Conservation (phyloP, 2,329 filamentous ascomycete species). For the Ophiostoma angusticollis region DNA sequence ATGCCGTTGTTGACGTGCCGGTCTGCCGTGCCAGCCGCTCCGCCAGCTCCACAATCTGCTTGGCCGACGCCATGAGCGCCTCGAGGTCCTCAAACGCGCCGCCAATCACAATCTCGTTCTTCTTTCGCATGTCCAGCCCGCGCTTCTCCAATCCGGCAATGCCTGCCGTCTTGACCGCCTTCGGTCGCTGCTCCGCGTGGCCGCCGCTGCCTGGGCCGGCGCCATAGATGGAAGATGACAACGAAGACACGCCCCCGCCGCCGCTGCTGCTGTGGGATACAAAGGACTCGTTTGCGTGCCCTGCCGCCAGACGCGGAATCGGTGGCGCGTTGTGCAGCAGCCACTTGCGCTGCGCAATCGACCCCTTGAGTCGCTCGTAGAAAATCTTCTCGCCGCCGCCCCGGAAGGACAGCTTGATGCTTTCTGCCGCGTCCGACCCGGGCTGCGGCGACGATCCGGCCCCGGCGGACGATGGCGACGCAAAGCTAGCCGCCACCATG, state of each 20-base stretch:
- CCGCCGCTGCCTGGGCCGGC: slow-evolving; percentile 13
- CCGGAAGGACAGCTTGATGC: slow-evolving; percentile 85
- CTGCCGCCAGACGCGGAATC: slow-evolving; percentile 48
- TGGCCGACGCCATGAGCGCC: slow-evolving; percentile 92
- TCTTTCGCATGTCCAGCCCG: slow-evolving; percentile 72
- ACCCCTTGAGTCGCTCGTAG: slow-evolving; percentile 73
- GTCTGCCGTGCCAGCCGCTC: slow-evolving; percentile 69
- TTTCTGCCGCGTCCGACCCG: slow-evolving; percentile 49
- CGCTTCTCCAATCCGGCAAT: slow-evolving; percentile 87
- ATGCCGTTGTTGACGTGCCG: slow-evolving; percentile 22
- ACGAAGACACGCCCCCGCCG: background rate
- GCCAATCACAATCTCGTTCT: slow-evolving; percentile 86
- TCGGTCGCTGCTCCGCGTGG: slow-evolving; percentile 14
- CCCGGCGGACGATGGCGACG: background rate
- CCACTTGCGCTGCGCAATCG: slow-evolving; percentile 91
- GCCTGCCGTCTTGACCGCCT: slow-evolving; percentile 54
- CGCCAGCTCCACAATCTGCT: slow-evolving; percentile 86
- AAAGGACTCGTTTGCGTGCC: background rate
- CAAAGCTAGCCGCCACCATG: slow-evolving; percentile 32
- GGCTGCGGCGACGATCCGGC: slow-evolving; percentile 15
- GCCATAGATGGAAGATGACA: background rate
- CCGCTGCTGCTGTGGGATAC: background rate
- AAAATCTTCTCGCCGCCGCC: slow-evolving; percentile 82
- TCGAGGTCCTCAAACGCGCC: slow-evolving; percentile 93
- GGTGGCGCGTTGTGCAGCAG: slow-evolving; percentile 81